Conservation (phyloP, 2,329 filamentous ascomycete species). For the Lasiodiplodia sp. region DNA sequence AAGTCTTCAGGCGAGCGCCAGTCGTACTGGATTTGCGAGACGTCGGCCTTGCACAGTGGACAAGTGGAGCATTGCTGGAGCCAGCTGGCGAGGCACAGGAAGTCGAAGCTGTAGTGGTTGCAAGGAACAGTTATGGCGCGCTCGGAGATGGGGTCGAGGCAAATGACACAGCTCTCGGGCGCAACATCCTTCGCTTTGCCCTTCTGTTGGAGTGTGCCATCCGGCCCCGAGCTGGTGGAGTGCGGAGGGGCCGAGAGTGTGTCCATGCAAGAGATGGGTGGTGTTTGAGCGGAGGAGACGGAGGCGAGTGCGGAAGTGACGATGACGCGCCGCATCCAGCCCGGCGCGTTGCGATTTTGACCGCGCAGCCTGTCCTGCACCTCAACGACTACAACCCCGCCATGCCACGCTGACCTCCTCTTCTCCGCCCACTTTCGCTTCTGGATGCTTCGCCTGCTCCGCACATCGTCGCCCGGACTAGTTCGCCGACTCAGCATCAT, state of each 20-base stretch:
- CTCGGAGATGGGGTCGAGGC: slow-evolving; percentile 78
- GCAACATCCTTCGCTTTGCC: slow-evolving; percentile 16
- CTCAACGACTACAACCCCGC: background rate
- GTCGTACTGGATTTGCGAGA: slow-evolving; percentile 71
- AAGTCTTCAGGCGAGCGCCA: slow-evolving; percentile 61
- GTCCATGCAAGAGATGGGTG: slow-evolving; percentile 6
- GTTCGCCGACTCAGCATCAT: slow-evolving; percentile 18
- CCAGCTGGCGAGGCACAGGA: slow-evolving; percentile 84
- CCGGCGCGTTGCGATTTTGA: slow-evolving; percentile 19
- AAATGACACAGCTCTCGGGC: slow-evolving; percentile 78
- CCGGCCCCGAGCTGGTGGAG: background rate
- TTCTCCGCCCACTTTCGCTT: background rate
- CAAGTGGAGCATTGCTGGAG: slow-evolving; percentile 75
- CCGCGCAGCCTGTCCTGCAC: background rate
- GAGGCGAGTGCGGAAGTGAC: slow-evolving; percentile 2
- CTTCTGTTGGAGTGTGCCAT: background rate
- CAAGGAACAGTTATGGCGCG: slow-evolving; percentile 77
- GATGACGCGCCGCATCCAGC: background rate
- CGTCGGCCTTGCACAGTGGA: slow-evolving; percentile 73
- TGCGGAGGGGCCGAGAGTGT: background rate
- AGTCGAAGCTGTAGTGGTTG: slow-evolving; percentile 83
- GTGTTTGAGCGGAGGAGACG: background rate
- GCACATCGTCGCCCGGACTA: background rate
- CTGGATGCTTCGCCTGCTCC: slow-evolving; percentile 12
- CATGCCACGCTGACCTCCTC: slow-evolving; percentile 10